These are phyloP conservation scores for Trypanosoma cruzi DNA, from an alignment of 208 protist species.

Conservation along the genomic window DNA sequence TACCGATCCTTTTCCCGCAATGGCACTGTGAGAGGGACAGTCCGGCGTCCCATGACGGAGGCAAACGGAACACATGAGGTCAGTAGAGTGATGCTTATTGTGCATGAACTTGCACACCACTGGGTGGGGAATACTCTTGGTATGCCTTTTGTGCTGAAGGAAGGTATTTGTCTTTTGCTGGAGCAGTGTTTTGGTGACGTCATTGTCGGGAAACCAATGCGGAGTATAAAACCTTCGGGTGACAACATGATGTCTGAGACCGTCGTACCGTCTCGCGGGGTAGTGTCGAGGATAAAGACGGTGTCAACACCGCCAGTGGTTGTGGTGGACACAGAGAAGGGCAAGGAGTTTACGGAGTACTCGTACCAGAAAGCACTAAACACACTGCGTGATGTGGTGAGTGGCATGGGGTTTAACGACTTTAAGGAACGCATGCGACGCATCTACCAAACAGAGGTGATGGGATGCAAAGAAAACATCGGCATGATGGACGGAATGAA, in stretches of 20 bases:
- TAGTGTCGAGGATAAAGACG: conserved; percentile 7
- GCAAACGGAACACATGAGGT: conserved; percentile 26
- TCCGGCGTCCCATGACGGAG: neutral
- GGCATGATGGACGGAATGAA: neutral
- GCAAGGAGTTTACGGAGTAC: conserved; percentile 70
- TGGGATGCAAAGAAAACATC: conserved; percentile 21
- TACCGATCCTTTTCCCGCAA: conserved; percentile 20
- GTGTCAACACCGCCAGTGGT: neutral
- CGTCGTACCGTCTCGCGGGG: neutral
- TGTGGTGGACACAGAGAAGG: conserved; percentile 47
- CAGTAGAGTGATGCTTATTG: conserved; percentile 59
- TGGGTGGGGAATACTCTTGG: conserved; percentile 88
- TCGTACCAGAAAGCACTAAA: conserved; percentile 64
- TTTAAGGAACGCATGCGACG: conserved; percentile 36
- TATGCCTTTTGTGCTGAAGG: conserved; percentile 84
- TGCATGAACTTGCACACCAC: conserved; percentile 89
- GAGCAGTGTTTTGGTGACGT: conserved; percentile 66
- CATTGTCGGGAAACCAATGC: conserved; percentile 44
- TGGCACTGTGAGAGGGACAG: conserved; percentile 4
- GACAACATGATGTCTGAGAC: neutral
- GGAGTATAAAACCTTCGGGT: conserved; percentile 14
- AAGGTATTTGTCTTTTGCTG: conserved; percentile 84
- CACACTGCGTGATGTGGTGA: conserved; percentile 39
- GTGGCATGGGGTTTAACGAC: conserved; percentile 33
- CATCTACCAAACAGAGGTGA: conserved; percentile 36